Base-by-base conservation (phyloP, 495 filamentous ascomycete genomes). In the Cryomyces minteri region DNA sequence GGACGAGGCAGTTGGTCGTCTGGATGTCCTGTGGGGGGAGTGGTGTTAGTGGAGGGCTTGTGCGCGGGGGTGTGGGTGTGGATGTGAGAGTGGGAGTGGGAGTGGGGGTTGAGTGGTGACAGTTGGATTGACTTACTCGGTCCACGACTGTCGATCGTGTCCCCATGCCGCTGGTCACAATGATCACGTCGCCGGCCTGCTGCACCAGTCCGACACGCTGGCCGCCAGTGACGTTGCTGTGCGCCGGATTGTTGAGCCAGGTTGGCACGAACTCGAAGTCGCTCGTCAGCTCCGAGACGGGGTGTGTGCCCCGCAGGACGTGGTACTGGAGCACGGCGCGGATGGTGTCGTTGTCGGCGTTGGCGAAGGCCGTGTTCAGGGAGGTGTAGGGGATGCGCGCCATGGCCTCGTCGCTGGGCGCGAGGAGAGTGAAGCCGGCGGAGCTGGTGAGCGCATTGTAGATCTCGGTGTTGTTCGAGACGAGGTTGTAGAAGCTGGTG, bases 1-100 rank as follows among this genome's bases (percentile, higher is more conserved):
- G 58, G 31, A 58, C 41, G 47, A 57, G 36, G 31, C 58, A 55
- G 32, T 50, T 49, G 25, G 48, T 51, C 41, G 32, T 46, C 31
- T 41, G 5, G 39, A 52, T 12, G 30, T 52, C 43, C 50, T 52
- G 39, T 1, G 18, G 18, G 18, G 18, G 2, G 18, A 25, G 18
- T 25, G 18, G 30, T 7, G 30, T 7, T 18, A 41, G 36, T 39
- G 10, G 14, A 39, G 10, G 14, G 36, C 36, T 14, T 4, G 10
- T 39, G 18, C 18, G 18, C 18, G 18, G 1, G 18, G 18, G 18
- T 25, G 18, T 25, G 18, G 18, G 18, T 25, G 18, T 25, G 18
- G 18, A 25, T 25, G 18, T 25, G 18, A 25, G 18, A 25, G 18
- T 25, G 18, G 18, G 18, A 25, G 18, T 25, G 18, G 18, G 18